phyloP scores from a whole-genome alignment of 768 basidiomycete genomes.

The Leccinum imitatum region DNA sequence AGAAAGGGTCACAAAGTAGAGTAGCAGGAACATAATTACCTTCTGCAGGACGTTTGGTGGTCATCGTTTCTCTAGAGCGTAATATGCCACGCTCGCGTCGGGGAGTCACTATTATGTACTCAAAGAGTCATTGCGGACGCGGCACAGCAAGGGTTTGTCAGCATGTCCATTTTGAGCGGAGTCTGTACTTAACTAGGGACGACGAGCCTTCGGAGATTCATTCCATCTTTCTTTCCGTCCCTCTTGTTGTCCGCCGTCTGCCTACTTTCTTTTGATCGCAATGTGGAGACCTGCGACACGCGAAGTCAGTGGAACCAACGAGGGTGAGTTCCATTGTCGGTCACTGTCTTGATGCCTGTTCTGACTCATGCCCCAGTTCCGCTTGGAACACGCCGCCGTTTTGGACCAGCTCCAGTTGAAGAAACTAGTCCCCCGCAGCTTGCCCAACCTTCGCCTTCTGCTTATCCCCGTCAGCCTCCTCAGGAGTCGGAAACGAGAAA shows the following conservation, averaged over 20 bases:
- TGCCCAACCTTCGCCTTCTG: conserved; percentile 84
- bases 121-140: not conserved
- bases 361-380: conserved; percentile 52
- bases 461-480: conserved; percentile 67
- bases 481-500: conserved; percentile 60
- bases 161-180: conserved; percentile 34
- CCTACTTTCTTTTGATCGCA: conserved; percentile 36
- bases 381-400: conserved; percentile 84
- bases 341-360: conserved; percentile 8
- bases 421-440: conserved; percentile 81
- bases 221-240: conserved; percentile 26
- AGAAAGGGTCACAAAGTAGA: not conserved
- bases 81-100: not conserved
- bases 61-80: conserved; percentile 24
- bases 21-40: conserved; percentile 25
- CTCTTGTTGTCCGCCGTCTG: conserved; percentile 13
- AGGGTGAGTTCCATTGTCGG: conserved; percentile 54
- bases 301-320: conserved; percentile 91
- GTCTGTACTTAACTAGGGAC: conserved; percentile 26
- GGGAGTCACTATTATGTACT: not conserved
- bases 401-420: conserved; percentile 84
- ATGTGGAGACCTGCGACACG: conserved; percentile 92
- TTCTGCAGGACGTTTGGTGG: conserved; percentile 41
- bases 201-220: conserved; percentile 34
- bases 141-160: conserved; percentile 24